Evolutionary conservation across 768 basidiomycete species (phyloP).

Genomic region (Russula abietina): DNA sequence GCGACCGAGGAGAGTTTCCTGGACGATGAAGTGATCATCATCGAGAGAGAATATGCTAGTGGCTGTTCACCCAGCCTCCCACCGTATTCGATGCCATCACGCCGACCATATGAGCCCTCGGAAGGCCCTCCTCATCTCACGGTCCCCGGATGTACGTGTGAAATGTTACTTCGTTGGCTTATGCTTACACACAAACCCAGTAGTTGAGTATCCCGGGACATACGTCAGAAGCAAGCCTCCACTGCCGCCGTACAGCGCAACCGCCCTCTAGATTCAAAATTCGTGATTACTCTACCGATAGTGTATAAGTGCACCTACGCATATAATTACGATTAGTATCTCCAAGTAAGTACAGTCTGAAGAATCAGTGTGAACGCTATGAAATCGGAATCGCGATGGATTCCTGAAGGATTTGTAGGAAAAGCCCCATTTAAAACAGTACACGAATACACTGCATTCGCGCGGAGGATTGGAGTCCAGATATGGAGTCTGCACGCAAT

Average conservation of each 20-base stretch:
- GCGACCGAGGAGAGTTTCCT: too few relatives aligned
- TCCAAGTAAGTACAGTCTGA: too few relatives aligned
- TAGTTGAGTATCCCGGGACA: background rate
- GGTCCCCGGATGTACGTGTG: background rate
- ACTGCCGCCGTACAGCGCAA: background rate
- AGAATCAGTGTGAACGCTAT: too few relatives aligned
- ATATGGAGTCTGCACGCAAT: background rate
- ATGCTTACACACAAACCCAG: background rate
- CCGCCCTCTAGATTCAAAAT: slow-evolving; percentile 6
- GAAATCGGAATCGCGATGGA: too few relatives aligned
- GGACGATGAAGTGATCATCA: background rate
- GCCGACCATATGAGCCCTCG: background rate
- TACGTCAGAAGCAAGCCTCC: slow-evolving; percentile 7
- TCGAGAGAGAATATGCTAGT: background rate
- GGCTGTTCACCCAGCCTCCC: background rate
- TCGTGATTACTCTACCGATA: background rate
- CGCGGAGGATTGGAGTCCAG: background rate
- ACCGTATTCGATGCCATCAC: background rate
- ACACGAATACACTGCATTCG: too few relatives aligned
- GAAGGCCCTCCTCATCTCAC: background rate
- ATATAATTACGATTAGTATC: background rate
- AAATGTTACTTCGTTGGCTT: background rate
- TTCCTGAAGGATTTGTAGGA: background rate
- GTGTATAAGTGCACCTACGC: background rate
- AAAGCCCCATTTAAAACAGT: too few relatives aligned